A percentile compares a stretch with the other conserved stretches of the same genome.
phyloP scores from a whole-genome alignment of 768 basidiomycete species.

The Auricularia sp. region DNA sequence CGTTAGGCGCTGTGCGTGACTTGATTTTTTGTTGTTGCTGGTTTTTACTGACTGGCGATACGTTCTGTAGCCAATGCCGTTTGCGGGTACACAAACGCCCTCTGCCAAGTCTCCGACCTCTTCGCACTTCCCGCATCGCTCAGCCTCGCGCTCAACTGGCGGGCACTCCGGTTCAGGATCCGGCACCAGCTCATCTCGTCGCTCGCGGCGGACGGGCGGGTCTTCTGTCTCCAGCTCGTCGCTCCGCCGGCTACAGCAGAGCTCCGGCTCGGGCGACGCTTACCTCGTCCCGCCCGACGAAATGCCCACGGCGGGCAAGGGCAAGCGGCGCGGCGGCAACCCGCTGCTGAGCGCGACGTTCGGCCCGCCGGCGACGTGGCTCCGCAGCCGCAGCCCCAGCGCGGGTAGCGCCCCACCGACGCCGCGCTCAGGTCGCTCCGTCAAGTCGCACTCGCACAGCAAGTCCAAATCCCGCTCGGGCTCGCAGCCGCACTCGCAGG shows the following conservation, averaged over 20 bases:
- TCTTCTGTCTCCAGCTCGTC: background rate
- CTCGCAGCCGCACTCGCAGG: background rate
- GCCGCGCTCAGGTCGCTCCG: background rate
- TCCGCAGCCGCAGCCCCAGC: background rate
- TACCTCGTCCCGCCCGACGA: background rate
- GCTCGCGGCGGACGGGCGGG: background rate
- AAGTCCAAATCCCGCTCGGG: background rate
- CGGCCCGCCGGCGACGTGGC: background rate
- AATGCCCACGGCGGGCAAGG: background rate
- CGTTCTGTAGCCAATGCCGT: background rate
- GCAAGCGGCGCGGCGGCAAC: background rate
- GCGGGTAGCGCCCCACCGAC: background rate
- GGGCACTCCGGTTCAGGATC: background rate
- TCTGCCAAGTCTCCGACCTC: background rate
- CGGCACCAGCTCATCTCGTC: background rate
- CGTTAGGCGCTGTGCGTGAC: background rate
- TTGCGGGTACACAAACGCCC: background rate
- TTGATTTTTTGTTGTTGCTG: background rate
- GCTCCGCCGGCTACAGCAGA: background rate
- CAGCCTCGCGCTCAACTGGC: background rate
- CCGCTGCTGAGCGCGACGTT: background rate
- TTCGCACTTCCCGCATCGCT: background rate
- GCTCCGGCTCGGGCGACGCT: background rate
- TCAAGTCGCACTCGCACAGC: background rate
- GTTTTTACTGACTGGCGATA: background rate